phyloP scores from a whole-genome alignment of 495 filamentous ascomycete species.

The Tuber borchii region DNA sequence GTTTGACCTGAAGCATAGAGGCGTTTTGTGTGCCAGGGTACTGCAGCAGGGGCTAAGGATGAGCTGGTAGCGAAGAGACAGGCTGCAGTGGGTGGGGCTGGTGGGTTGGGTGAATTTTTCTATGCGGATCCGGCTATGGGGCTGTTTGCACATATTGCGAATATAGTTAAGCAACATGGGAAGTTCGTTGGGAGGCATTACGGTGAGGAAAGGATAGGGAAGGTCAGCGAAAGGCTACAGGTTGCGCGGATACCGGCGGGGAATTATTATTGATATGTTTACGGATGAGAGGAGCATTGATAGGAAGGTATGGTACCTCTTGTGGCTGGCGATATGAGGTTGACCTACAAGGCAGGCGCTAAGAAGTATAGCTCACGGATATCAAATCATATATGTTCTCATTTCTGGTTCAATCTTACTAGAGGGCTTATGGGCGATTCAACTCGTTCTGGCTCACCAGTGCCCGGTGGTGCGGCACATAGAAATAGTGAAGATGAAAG shows the following conservation, averaged over 20 bases:
- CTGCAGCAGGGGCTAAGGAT: conserved; percentile 70
- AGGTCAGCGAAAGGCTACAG: conserved; percentile 87
- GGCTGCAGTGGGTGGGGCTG: conserved; percentile 42
- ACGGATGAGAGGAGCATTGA: conserved; percentile 78
- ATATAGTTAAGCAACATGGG: conserved; percentile 88
- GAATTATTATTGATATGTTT: conserved; percentile 93
- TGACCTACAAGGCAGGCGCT: neutral
- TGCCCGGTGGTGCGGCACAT: conserved; percentile 50
- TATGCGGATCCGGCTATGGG: conserved; percentile 85
- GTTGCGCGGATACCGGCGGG: conserved; percentile 91
- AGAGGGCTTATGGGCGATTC: conserved; percentile 26
- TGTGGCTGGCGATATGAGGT: neutral
- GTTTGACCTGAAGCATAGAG: conserved; percentile 92
- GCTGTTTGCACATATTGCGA: conserved; percentile 93
- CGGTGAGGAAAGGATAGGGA: conserved; percentile 84
- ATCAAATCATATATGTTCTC: conserved; percentile 95
- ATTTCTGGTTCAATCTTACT: conserved; percentile 82
- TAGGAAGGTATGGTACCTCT: conserved; percentile 48
- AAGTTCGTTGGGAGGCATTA: conserved; percentile 88
- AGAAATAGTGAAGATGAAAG: conserved; percentile 73
- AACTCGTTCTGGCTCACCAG: conserved; percentile 56
- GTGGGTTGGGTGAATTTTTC: conserved; percentile 67
- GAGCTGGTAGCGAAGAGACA: conserved; percentile 59
- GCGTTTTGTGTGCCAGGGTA: conserved; percentile 86
- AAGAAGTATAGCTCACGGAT: conserved; percentile 60